Evolutionary conservation across 768 basidiomycete genomes (phyloP), one percentile per base, ranked within the genome.

Genomic region (Wakefieldia striispora): DNA sequence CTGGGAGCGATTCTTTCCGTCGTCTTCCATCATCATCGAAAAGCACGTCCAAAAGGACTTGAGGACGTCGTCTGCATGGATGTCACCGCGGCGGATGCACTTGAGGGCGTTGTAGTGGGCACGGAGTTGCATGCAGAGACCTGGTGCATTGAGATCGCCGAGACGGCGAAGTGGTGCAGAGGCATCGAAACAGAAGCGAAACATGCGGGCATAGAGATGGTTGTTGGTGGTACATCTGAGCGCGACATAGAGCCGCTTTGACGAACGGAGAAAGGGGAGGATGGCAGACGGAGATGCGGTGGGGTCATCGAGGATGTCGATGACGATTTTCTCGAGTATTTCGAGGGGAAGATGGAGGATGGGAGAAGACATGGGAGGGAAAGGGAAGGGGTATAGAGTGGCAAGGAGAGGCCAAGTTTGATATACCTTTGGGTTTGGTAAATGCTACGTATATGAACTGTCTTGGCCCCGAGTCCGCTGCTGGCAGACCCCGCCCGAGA

Each of bases 11-110:
- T 88, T 88, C 61, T 75, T 76, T 29, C 83, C 84, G 64, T 88
- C 85, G 66, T 84, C 81, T 53, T 88, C 86, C 4, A 78, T 66
- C 63, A 84, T 62, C 73, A 88, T 77, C 37, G 84, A 57, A 44
- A 76, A 80, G 6, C 73, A 72, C 0, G 65, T 67, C 67, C 76
- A 78, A 19, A 88, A 71, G 1, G 68, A 58, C 0, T 65, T 56
- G 12, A 63, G 55, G 49, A 71, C 19, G 31, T 49, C 31, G 20
- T 46, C 23, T 13, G 78, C 72, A 19, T 67, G 51, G 37, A 74
- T 56, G 47, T 76, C 55, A 23, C 60, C 55, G 1, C 53, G 40
- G 47, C 73, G 64, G 43, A 76, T 58, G 39, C 52, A 58, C 17
- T 47, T 53, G 44, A 74, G 55, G 4, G 69, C 59, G 34, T 12